A percentile compares a stretch with the other conserved stretches of the same genome.
Conservation (phyloP, 1,284 basidiomycete genomes). For the Tilletia setariae region DNA sequence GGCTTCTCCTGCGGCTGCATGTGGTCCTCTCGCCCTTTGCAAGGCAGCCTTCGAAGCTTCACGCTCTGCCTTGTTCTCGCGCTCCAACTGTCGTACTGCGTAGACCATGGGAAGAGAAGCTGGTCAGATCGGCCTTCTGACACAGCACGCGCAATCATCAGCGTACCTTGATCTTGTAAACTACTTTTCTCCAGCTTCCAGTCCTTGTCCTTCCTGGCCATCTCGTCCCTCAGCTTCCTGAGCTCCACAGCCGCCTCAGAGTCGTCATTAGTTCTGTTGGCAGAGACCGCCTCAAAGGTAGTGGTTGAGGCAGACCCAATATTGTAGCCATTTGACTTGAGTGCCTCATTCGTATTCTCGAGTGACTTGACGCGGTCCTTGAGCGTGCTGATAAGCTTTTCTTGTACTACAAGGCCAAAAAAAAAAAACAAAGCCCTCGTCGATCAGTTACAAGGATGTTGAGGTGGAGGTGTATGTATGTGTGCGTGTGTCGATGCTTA, state of each 20-base stretch:
- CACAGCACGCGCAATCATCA: not conserved
- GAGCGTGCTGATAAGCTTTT: conserved; percentile 24
- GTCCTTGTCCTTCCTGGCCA: not conserved
- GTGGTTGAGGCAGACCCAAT: not conserved
- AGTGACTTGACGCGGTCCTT: conserved; percentile 34
- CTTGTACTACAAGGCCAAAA: not conserved
- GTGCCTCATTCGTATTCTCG: not conserved
- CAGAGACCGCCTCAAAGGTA: not conserved
- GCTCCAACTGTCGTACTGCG: conserved; percentile 13
- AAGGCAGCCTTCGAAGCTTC: conserved; percentile 9
- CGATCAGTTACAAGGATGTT: conserved; percentile 26
- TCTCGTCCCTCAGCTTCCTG: not conserved
- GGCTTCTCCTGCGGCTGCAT: not conserved
- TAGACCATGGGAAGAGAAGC: not conserved
- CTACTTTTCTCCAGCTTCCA: conserved; percentile 8
- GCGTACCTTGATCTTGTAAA: not conserved
- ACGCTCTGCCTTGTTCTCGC: not conserved
- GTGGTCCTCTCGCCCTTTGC: not conserved
- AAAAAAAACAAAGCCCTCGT: conserved; percentile 19
- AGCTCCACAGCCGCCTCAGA: not conserved
- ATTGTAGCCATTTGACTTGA: conserved; percentile 18
- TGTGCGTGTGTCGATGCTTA: conserved; percentile 15
- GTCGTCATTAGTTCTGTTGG: not conserved
- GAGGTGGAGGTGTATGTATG: no score
- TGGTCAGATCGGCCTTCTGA: not conserved